Evolutionary conservation across 139 green algal genomes (phyloP), one percentile per base, ranked within the genome.

Genomic region (Ettlia oleoabundans): DNA sequence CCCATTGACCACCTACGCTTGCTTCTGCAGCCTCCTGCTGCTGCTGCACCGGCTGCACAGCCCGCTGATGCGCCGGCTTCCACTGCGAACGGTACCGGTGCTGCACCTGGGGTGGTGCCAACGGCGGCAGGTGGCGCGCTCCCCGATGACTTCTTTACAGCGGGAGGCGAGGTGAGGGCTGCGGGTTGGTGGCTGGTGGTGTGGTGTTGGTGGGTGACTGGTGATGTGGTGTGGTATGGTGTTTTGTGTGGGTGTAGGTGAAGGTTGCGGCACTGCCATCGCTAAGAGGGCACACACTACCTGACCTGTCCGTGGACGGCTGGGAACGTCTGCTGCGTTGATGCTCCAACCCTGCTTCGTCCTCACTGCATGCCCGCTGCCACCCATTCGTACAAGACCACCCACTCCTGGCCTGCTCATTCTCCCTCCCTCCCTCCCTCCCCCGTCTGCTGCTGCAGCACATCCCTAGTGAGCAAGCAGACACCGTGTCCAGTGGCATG

Each of bases 401-500:
- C 47, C 47, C 47, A 10, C 47, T 24, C 10, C 10, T 15, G 47
- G 15, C 47, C 47, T 15, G 13, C 47, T 58, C 47, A 58, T 24
- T 58, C 47, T 15, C 47, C 47, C 10, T 15, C 10, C 47, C 47
- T 15, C 10, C 47, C 47, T 10, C 47, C 47, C 13, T 15, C 47
- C 47, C 47, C 47, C 15, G 47, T 15, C 47, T n/a, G n/a, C 47
- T 15, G 10, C 47, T 63, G 72, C 72, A 79, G 72, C 72, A 79
- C 72, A 26, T 79, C 7, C 51, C 72, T 22, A 66, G 43, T 28
- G 52, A 28, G 8, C 33, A 79, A 18, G 72, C 37, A 3, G 52
- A 47, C 5, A 79, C 72, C 52, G 8, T 67, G 52, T 26, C 65
- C 51, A 73, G 28, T 38, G 68, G 79, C 52, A 61, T 71, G 71